phyloP scores from a whole-genome alignment of 805 yeast species.

The Jamesozyma piceae region DNA sequence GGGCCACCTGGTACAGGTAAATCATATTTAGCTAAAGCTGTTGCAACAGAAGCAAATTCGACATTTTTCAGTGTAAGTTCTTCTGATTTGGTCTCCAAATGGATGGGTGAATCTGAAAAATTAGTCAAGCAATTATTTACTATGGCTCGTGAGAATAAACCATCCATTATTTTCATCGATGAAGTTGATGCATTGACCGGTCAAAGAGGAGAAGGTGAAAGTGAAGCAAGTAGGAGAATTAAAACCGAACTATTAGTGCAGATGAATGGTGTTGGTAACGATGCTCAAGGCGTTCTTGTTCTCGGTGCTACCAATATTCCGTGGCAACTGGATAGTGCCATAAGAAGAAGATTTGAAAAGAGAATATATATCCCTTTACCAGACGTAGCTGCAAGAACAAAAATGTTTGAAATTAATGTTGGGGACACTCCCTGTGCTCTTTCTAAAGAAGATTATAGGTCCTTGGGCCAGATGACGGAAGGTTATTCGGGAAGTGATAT shows the following conservation, averaged over 20 bases:
- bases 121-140: constrained; percentile 87
- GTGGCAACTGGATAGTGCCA: constrained; percentile 97
- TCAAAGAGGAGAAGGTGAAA: constrained; percentile 95
- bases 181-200: constrained; percentile 98
- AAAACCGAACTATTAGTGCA: constrained; percentile 93
- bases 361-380: constrained; percentile 94
- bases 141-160: constrained; percentile 94
- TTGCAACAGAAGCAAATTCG: constrained; percentile 95
- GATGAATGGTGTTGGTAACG: constrained; percentile 98
- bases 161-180: constrained; percentile 91
- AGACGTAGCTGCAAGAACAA: constrained; percentile 81
- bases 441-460: constrained; percentile 59
- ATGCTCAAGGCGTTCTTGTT: constrained; percentile 82
- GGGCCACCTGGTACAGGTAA: constrained; percentile 99
- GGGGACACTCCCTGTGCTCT: constrained; percentile 82
- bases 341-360: constrained; percentile 90
- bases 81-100: constrained; percentile 88
- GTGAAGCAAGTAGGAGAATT: constrained; percentile 92
- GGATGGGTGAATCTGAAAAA: constrained; percentile 99
- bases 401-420: constrained; percentile 89
- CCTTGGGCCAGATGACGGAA: constrained; percentile 85
- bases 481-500: constrained; percentile 98
- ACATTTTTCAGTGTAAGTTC: constrained; percentile 96
- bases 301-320: constrained; percentile 97
- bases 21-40: constrained; percentile 93